Evolutionary conservation across 495 filamentous ascomycete genomes (phyloP), one percentile per base, ranked within the genome.

Genomic region (Glarea lozoyensis): DNA sequence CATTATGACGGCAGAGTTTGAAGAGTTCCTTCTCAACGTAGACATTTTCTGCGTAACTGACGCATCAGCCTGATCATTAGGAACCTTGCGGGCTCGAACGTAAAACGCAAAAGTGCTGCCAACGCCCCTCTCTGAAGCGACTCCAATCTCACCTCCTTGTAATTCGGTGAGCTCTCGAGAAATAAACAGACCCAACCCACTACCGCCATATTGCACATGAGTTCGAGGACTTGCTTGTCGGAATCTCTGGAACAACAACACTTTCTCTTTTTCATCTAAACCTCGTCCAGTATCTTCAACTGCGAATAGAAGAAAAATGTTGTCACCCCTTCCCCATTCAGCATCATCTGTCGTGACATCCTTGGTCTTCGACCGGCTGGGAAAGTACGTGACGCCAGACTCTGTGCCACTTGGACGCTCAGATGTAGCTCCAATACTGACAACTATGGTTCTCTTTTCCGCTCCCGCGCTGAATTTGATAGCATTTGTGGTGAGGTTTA

Each of bases 81-180:
- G 25, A 18, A 45, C 48, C 27, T 34, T 67, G 20, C 72, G 60
- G 25, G 66, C 66, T 42, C 68, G 66, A 46, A 76, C 58, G 56
- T 88, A 90, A 58, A 94, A 94, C 11, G 82, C 82, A 62, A 94
- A 94, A 0, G 83, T 88, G 56, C 82, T 87, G 13, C 87, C 87
- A 30, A 78, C 59, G 6, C 80, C 84, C 40, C 79, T 67, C 50
- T 78, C 69, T 2, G 83, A 86, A 13, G 75, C 69, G 1, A 92
- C 84, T 1, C 85, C 86, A 43, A 93, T 88, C 45, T 88, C 82
- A 4, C 87, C 87, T 16, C 86, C 86, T 53, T 92, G 85, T 10
- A 92, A 57, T 50, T 90, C 84, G 15, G 82, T 84, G 6, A 94
- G 64, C 41, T 81, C 76, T 27, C 83, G 67, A 21, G 79, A 86